phyloP scores from a whole-genome alignment of 306 rosid genomes.

The Quercus dentata region DNA sequence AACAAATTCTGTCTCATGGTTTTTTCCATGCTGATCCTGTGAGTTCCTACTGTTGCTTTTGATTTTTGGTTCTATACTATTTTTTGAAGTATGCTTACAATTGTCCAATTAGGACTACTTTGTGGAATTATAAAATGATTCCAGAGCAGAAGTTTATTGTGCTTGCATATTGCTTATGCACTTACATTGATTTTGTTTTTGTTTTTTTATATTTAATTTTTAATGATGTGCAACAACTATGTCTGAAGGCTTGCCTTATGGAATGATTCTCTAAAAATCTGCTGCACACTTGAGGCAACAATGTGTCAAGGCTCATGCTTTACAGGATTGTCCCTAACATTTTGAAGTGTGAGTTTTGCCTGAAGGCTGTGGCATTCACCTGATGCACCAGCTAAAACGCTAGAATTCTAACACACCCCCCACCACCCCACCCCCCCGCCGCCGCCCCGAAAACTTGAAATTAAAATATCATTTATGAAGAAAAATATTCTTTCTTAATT shows the following conservation, averaged over 20 bases:
- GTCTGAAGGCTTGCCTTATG: not conserved
- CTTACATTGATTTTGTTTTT: not conserved
- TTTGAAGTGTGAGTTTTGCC: not conserved
- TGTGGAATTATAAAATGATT: not conserved
- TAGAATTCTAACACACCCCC: no score
- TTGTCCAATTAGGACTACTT: not conserved
- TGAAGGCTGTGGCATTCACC: not conserved
- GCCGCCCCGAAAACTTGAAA: not conserved
- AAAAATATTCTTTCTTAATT: no score
- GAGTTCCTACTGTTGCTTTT: slow-evolving; percentile 32
- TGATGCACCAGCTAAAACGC: not conserved
- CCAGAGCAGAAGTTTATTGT: not conserved
- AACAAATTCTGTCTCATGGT: slow-evolving; percentile 96
- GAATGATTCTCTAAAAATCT: not conserved
- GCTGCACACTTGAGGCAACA: not conserved
- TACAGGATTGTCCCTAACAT: not conserved
- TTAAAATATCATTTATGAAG: not conserved
- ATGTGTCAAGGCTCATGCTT: not conserved
- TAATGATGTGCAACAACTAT: not conserved
- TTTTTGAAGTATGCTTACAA: not conserved
- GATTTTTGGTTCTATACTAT: slow-evolving; percentile 5
- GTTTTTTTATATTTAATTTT: not conserved
- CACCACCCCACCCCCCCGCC: no score
- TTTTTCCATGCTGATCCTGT: slow-evolving; percentile 99
- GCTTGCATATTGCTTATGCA: not conserved